phyloP scores from a whole-genome alignment of 306 rosid species.

The Cajanus cajan region DNA sequence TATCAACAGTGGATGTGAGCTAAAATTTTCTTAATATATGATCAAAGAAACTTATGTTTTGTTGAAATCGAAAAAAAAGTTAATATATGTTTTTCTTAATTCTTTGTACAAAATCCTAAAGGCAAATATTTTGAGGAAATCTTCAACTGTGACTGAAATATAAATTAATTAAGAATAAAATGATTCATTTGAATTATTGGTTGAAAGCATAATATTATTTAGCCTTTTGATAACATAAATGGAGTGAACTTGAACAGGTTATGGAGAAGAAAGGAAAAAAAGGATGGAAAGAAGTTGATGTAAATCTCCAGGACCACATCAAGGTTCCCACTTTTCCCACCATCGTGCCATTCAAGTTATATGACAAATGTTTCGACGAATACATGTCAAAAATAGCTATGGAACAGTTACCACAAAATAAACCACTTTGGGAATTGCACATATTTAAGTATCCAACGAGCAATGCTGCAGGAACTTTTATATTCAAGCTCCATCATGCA shows the following conservation, averaged over 20 bases:
- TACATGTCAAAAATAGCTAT: slow-evolving; percentile 26
- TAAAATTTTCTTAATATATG: no score
- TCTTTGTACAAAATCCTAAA: no score
- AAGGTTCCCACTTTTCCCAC: slow-evolving; percentile 31
- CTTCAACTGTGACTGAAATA: no score
- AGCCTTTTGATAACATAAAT: no score
- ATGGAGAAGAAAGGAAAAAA: slow-evolving; percentile 12
- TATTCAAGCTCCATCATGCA: slow-evolving; percentile 47
- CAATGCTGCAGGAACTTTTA: slow-evolving; percentile 26
- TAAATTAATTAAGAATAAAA: no score
- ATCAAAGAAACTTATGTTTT: no score
- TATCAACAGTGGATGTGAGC: no score
- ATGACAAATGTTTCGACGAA: slow-evolving; percentile 30
- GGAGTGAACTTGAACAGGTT: slow-evolving; percentile 25
- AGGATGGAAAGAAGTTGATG: slow-evolving; percentile 40
- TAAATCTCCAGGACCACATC: slow-evolving; percentile 37
- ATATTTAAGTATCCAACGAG: slow-evolving; percentile 44
- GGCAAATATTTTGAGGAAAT: no score
- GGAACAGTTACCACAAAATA: slow-evolving; percentile 11
- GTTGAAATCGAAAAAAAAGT: no score
- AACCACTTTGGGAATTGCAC: slow-evolving; percentile 51
- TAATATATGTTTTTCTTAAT: no score
- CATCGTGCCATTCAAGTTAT: background rate
- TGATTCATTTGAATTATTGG: no score
- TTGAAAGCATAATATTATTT: no score